Evolutionary conservation across 208 protist species (phyloP).

Genomic region (Trypanosoma brucei): DNA sequence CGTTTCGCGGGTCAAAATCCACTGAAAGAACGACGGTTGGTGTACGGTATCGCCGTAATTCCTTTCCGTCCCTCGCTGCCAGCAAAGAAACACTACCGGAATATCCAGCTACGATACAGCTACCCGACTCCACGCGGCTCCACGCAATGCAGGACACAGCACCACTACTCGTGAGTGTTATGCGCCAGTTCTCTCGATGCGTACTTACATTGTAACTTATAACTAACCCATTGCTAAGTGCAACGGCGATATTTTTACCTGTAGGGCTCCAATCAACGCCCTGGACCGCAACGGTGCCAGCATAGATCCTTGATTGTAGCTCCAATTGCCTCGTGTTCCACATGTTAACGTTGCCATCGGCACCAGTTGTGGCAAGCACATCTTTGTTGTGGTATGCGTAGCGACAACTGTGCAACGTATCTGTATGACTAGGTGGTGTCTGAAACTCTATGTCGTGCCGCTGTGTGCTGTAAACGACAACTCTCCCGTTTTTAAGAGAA

Average conservation of each 20-base stretch:
- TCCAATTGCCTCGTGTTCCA: constrained; percentile 70
- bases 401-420: constrained; percentile 71
- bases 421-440: constrained; percentile 66
- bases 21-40: constrained; percentile 43
- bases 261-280: constrained; percentile 76
- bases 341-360: constrained; percentile 83
- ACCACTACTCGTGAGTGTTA: constrained; percentile 35
- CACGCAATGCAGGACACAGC: constrained; percentile 49
- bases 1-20: constrained; percentile 63
- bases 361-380: constrained; percentile 65
- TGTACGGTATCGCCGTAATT: constrained; percentile 61
- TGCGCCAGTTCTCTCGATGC: constrained; percentile 58
- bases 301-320: constrained; percentile 42
- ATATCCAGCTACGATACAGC: constrained; percentile 52
- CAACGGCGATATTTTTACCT: constrained; percentile 70
- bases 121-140: constrained; percentile 37
- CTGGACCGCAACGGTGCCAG: constrained; percentile 69
- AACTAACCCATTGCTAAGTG: constrained; percentile 74
- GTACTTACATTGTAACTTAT: constrained; percentile 66
- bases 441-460: constrained; percentile 49
- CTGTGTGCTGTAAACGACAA: constrained; percentile 72
- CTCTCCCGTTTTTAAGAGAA: constrained; percentile 57
- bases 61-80: constrained; percentile 65
- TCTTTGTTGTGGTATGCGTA: constrained; percentile 78
- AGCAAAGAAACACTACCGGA: constrained; percentile 51